These are phyloP conservation scores for Azolla pinnata DNA, from an alignment of 75 land plant genomes.

Conservation along the genomic window DNA sequence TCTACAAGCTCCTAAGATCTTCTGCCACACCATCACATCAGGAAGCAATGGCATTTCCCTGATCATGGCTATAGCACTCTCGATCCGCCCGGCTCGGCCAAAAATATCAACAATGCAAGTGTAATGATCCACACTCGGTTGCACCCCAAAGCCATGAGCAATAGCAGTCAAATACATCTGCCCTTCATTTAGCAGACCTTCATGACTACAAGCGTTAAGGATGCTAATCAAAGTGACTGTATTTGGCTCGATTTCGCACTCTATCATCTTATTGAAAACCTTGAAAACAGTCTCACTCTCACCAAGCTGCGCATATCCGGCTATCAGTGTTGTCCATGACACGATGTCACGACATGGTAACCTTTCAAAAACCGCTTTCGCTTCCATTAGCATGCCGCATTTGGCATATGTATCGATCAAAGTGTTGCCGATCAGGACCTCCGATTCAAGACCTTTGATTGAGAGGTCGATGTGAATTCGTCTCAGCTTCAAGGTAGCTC, in stretches of 20 bases:
- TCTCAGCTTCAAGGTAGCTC: constrained; percentile 25
- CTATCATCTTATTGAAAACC: constrained; percentile 17
- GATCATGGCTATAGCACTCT: constrained; percentile 22
- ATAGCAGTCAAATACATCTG: constrained; percentile 10
- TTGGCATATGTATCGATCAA: constrained; percentile 9
- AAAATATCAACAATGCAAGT: constrained; percentile 40
- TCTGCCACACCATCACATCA: constrained; percentile 26
- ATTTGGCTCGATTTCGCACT: constrained; percentile 13
- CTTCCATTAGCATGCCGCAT: constrained; percentile 7
- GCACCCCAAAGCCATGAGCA: constrained; percentile 10
- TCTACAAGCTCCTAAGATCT: constrained; percentile 33
- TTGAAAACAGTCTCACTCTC: constrained; percentile 10
- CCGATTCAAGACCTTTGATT: constrained; percentile 12
- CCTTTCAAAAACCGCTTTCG: constrained; percentile 10
- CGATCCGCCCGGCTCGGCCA: constrained; percentile 19
- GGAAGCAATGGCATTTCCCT: constrained; percentile 31
- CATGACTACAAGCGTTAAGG: constrained; percentile 30
- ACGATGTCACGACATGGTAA: constrained; percentile 12
- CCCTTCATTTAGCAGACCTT: constrained; percentile 26
- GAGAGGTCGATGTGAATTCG: constrained; percentile 7
- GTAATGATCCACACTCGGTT: constrained; percentile 32
- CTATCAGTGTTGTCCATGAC: constrained; percentile 28
- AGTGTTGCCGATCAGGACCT: constrained; percentile 14
- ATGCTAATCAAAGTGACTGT: constrained; percentile 25
- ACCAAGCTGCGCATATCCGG: constrained; percentile 21